Evolutionary conservation across 345 rosid species (phyloP).

Genomic region (Nasturtium officinale): DNA sequence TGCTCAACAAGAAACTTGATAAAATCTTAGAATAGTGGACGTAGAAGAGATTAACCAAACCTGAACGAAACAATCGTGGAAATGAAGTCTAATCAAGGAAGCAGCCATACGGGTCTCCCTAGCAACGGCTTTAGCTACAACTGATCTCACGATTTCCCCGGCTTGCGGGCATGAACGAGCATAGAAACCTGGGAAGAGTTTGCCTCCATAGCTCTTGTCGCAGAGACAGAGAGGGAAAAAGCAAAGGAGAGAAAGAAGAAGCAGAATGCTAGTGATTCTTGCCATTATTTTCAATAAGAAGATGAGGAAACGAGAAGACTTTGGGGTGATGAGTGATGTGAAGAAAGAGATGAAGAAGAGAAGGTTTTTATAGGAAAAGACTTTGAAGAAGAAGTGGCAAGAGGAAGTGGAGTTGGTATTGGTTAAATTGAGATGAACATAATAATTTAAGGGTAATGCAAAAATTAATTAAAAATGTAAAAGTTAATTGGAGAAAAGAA

Average conservation of each 20-base stretch:
- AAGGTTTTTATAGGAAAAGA: slow-evolving; percentile 27
- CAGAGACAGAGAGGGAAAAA: slow-evolving; percentile 52
- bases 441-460: slow-evolving; percentile 12
- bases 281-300: slow-evolving; percentile 43
- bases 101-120: slow-evolving; percentile 81
- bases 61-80: slow-evolving; percentile 91
- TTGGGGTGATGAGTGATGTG: slow-evolving; percentile 34
- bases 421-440: slow-evolving; percentile 11
- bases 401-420: slow-evolving; percentile 52
- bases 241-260: slow-evolving; percentile 53
- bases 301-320: slow-evolving; percentile 20
- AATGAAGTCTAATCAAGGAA: slow-evolving; percentile 75
- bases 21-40: not conserved
- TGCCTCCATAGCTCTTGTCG: slow-evolving; percentile 40
- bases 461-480: not conserved
- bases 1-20: not conserved
- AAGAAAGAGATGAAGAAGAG: slow-evolving; percentile 17
- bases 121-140: slow-evolving; percentile 62
- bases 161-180: slow-evolving; percentile 70
- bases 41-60: slow-evolving; percentile 39
- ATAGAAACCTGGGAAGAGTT: slow-evolving; percentile 61
- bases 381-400: slow-evolving; percentile 27
- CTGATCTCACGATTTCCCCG: slow-evolving; percentile 54
- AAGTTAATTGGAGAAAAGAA: not conserved
- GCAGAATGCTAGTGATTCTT: slow-evolving; percentile 39